These are phyloP conservation scores for Hypoxylon cercidicola DNA, from an alignment of 495 filamentous ascomycete species.

Conservation along the genomic window DNA sequence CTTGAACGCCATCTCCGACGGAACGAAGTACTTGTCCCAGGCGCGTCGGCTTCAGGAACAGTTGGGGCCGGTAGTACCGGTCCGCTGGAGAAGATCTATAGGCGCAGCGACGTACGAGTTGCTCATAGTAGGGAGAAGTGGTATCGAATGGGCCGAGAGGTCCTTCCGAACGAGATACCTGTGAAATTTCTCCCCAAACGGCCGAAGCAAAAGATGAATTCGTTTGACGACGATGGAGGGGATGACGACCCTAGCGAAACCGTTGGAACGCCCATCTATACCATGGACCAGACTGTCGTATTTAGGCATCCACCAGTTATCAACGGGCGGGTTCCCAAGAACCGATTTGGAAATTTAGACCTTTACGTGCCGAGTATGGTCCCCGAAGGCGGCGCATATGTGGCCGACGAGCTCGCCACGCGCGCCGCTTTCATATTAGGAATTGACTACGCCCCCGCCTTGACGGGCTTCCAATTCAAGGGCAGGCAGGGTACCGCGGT, in stretches of 20 bases:
- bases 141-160: slow-evolving; percentile 84
- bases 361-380: slow-evolving; percentile 94
- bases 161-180: slow-evolving; percentile 78
- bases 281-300: slow-evolving; percentile 75
- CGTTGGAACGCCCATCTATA: slow-evolving; percentile 71
- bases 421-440: slow-evolving; percentile 80
- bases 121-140: slow-evolving; percentile 83
- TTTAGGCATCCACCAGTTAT: slow-evolving; percentile 82
- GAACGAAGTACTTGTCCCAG: slow-evolving; percentile 79
- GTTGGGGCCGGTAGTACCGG: slow-evolving; percentile 72
- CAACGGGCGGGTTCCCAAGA: slow-evolving; percentile 80
- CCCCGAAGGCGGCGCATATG: slow-evolving; percentile 79
- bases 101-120: slow-evolving; percentile 79
- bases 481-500: slow-evolving; percentile 85
- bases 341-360: slow-evolving; percentile 89
- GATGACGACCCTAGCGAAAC: slow-evolving; percentile 53
- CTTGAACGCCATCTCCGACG: slow-evolving; percentile 87
- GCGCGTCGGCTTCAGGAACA: slow-evolving; percentile 77
- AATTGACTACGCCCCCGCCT: slow-evolving; percentile 87
- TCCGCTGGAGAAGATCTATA: slow-evolving; percentile 72
- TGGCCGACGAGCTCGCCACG: slow-evolving; percentile 68
- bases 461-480: slow-evolving; percentile 89
- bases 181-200: slow-evolving; percentile 70
- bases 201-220: slow-evolving; percentile 43
- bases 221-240: slow-evolving; percentile 50